phyloP scores from a whole-genome alignment of 1,284 basidiomycete genomes.

The Ceratobasidium sp. region DNA sequence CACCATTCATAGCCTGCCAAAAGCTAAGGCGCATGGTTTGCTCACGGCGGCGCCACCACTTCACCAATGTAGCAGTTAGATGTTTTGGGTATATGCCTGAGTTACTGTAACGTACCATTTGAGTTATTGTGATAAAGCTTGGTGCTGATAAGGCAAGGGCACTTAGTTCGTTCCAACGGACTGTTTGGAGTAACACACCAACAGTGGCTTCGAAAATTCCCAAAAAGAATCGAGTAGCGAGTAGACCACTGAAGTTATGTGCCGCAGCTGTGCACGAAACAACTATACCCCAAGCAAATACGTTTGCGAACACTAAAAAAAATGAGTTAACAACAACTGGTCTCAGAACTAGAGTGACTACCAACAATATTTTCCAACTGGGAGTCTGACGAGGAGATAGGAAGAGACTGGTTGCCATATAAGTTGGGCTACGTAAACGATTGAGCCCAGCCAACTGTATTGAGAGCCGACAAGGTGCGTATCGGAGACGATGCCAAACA shows the following conservation, averaged over 20 bases:
- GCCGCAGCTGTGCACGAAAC: slow-evolving; percentile 61
- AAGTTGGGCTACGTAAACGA: slow-evolving; percentile 65
- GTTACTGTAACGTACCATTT: slow-evolving; percentile 57
- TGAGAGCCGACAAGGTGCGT: slow-evolving; percentile 62
- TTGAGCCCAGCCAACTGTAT: slow-evolving; percentile 65
- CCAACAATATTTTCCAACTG: slow-evolving; percentile 62
- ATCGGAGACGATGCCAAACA: slow-evolving; percentile 61
- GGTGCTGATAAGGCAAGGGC: slow-evolving; percentile 50
- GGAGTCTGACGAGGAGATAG: slow-evolving; percentile 62
- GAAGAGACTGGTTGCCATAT: slow-evolving; percentile 65
- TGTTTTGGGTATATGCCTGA: neutral
- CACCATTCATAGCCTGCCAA: slow-evolving; percentile 63
- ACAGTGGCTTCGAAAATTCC: slow-evolving; percentile 65
- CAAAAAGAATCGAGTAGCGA: slow-evolving; percentile 62
- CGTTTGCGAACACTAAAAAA: slow-evolving; percentile 59
- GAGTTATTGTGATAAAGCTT: slow-evolving; percentile 63
- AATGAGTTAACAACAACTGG: neutral
- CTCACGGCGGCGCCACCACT: slow-evolving; percentile 65
- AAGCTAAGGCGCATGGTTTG: slow-evolving; percentile 63
- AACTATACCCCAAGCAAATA: slow-evolving; percentile 62
- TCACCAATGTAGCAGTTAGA: neutral
- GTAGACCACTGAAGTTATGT: slow-evolving; percentile 61
- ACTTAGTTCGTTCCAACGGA: neutral
- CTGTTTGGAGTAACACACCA: slow-evolving; percentile 55
- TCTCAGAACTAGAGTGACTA: neutral